These are phyloP conservation scores for Apiospora kogelbergensis DNA, from an alignment of 2,329 filamentous ascomycete species.

Conservation along the genomic window DNA sequence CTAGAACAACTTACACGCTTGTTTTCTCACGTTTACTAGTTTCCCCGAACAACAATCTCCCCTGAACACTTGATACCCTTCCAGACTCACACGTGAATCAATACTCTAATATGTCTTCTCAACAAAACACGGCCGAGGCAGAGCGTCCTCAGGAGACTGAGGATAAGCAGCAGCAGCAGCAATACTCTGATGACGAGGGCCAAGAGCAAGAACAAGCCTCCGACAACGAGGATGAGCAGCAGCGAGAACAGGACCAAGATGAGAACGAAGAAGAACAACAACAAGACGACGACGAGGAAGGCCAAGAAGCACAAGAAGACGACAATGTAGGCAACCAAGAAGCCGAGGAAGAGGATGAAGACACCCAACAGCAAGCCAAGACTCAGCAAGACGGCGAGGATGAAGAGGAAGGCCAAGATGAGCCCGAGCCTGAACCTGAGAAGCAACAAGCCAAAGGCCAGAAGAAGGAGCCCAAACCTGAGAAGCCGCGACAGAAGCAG, in stretches of 20 bases:
- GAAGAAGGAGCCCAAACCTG: conserved; percentile 1
- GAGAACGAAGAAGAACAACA: conserved; percentile 12
- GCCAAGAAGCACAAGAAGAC: neutral
- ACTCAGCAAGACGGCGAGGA: neutral
- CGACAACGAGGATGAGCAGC: neutral
- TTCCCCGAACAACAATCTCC: neutral
- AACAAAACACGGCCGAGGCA: neutral
- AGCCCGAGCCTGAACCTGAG: conserved; percentile 9
- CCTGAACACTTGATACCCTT: neutral
- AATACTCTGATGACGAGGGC: conserved; percentile 13
- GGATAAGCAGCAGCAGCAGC: conserved; percentile 16
- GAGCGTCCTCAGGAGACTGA: conserved; percentile 12
- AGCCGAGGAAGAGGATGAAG: conserved; percentile 14
- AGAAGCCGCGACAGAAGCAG: conserved; percentile 10
- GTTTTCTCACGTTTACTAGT: neutral
- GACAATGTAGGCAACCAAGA: conserved; percentile 8
- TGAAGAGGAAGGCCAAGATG: conserved; percentile 1
- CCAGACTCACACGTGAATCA: neutral
- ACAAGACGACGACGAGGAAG: neutral
- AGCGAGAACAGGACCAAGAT: conserved; percentile 17
- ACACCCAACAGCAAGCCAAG: neutral
- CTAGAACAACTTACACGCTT: neutral
- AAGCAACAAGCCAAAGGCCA: neutral
- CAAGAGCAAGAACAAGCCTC: conserved; percentile 11
- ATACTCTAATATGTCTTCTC: conserved; percentile 2